Evolutionary conservation across 805 yeast species (phyloP).

Genomic region (Teunomyces funiuensis): DNA sequence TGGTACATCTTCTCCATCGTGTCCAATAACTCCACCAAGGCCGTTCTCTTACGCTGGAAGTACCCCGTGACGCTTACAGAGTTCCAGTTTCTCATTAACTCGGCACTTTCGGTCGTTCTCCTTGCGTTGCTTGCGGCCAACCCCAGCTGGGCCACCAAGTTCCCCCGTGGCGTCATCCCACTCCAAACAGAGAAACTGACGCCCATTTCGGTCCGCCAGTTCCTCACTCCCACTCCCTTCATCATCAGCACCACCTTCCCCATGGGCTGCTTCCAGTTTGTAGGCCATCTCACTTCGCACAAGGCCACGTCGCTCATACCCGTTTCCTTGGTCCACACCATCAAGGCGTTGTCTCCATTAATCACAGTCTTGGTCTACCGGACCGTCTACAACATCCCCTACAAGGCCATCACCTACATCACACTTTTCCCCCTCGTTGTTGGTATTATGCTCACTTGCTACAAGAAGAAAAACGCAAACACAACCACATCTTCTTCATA

Average conservation of each 20-base stretch:
- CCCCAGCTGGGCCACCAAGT: slow-evolving; percentile 24
- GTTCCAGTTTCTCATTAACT: slow-evolving; percentile 78
- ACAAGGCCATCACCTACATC: slow-evolving; percentile 65
- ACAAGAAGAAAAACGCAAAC: slow-evolving; percentile 38
- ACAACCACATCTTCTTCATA: slow-evolving; percentile 11
- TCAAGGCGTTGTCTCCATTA: slow-evolving; percentile 88
- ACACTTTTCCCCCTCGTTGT: slow-evolving; percentile 75
- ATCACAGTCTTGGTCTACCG: slow-evolving; percentile 82
- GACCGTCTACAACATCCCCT: slow-evolving; percentile 55
- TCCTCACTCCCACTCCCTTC: slow-evolving; percentile 54
- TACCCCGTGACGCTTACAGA: slow-evolving; percentile 91
- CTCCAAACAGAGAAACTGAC: slow-evolving; percentile 17
- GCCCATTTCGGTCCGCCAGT: slow-evolving; percentile 14
- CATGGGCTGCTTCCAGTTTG: slow-evolving; percentile 91
- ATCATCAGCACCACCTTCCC: slow-evolving; percentile 74
- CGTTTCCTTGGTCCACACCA: slow-evolving; percentile 92
- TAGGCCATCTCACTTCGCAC: slow-evolving; percentile 89
- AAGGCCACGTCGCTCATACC: slow-evolving; percentile 91
- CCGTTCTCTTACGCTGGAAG: slow-evolving; percentile 64
- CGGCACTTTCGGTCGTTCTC: slow-evolving; percentile 53
- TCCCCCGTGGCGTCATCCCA: slow-evolving; percentile 55
- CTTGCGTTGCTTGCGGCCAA: slow-evolving; percentile 31
- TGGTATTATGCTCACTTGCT: slow-evolving; percentile 85
- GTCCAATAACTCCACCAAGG: slow-evolving; percentile 78
- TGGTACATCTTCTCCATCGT: slow-evolving; percentile 86